Conservation (phyloP, 129 eudicot genomes). For the Helianthus annuus region HanXRQr2.0-SUNRISE NC_035441.2:74464055-74464554, state of each 20-base stretch:
- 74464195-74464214: conserved; percentile 24
- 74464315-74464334: conserved; percentile 36
- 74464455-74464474: background rate
- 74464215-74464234: background rate
- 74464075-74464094: background rate
- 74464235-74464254: background rate
- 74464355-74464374: conserved; percentile 31
- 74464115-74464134: conserved; percentile 44
- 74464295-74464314: conserved; percentile 22
- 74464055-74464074: background rate
- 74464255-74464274: background rate
- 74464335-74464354: conserved; percentile 44
- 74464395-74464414: conserved; percentile 36
- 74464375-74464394: conserved; percentile 20
- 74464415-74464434: conserved; percentile 1
- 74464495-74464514: conserved; percentile 24
- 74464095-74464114: conserved; percentile 33
- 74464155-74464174: conserved; percentile 44
- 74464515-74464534: conserved; percentile 13
- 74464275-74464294: background rate
- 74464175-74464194: conserved; percentile 39
- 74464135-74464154: conserved; percentile 39
- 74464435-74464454: background rate
- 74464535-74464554: conserved; percentile 32
- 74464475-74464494: conserved; percentile 6